Evolutionary conservation across 352 stramenopile species (phyloP), one percentile per base, ranked within the genome.

Genomic region (Pythium rishiriense): DNA sequence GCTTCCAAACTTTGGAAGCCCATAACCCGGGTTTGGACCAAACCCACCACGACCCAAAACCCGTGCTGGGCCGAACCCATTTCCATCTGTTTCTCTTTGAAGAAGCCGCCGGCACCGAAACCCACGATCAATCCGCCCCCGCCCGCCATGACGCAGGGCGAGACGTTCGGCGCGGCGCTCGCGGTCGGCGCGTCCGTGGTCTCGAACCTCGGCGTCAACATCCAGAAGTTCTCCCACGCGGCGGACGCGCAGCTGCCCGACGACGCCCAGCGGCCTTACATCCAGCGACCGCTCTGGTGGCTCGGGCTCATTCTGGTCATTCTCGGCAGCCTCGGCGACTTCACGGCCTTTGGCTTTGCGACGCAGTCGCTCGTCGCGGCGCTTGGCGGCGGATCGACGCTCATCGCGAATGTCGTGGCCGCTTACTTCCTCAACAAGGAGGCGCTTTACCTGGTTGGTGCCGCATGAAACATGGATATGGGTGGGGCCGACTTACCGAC

Each of bases 141-240:
- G 43, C 3, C 33, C 8, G 25, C 17, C 22, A 88, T 92, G 81
- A 75, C 79, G 66, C 73, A 85, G 43, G 87, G 75, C 71, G 86
- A 95, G 73, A 78, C 83, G n/a, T 88, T 96, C 42, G 90, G 90
- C 54, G 90, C 87, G 28, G 72, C 68, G 46, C 70, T 97, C 58
- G 84, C 84, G 17, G 84, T 96, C 22, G 76, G 83, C 33, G 82
- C 85, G 14, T 96, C 87, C 48, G 66, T 97, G 35, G 59, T 96
- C 42, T 95, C 86, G 29, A 97, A 97, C 55, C 65, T 97, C 26
- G 90, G 90, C 59, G 86, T 96, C 31, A 97, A 97, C 62, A 81
- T 96, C 29, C 87, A 97, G 64, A 96, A 97, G 73, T 94, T 88
- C 66, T 95, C 84, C 45, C 88, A 96, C 68, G 76, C 74, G 6